These are phyloP conservation scores for Dactylellina leptospora DNA, from an alignment of 2,329 filamentous ascomycete genomes.

Conservation along the genomic window DNA sequence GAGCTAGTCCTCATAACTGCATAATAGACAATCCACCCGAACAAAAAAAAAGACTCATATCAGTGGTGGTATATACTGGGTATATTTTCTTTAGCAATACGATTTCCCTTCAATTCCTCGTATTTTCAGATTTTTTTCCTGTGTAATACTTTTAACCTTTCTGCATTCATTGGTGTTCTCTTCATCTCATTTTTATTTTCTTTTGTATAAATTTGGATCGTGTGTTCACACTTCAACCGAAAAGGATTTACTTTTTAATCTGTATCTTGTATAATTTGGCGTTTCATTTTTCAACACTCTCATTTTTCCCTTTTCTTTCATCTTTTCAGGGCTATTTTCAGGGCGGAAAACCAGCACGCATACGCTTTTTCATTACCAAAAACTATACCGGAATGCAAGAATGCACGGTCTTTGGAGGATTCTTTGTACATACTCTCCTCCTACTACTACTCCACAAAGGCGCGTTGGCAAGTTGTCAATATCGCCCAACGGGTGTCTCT, in stretches of 20 bases:
- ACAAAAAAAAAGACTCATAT: constrained; percentile 11
- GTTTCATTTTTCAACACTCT: constrained; percentile 1
- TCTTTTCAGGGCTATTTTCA: background rate
- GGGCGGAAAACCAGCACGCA: background rate
- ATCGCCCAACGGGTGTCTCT: background rate
- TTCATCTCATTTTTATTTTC: background rate
- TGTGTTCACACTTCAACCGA: constrained; percentile 15
- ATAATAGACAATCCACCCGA: background rate
- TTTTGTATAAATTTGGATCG: background rate
- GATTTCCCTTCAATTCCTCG: constrained; percentile 12
- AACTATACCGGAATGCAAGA: background rate
- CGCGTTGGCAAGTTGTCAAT: background rate
- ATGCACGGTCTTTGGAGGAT: background rate
- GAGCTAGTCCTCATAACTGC: constrained; percentile 4
- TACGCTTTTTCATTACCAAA: background rate
- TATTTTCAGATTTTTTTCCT: background rate
- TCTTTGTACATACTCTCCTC: constrained; percentile 1
- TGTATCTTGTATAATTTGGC: constrained; percentile 8
- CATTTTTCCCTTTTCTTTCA: constrained; percentile 6
- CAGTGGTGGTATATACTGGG: constrained; percentile 47
- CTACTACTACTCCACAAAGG: background rate
- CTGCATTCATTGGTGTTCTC: constrained; percentile 42
- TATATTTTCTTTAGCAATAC: constrained; percentile 35
- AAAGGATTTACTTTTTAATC: background rate
- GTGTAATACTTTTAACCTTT: constrained; percentile 19